A percentile compares a stretch with the other conserved stretches of the same genome.
phyloP scores from a whole-genome alignment of 148 eudicot genomes.

The Suaeda aralocaspica region DNA sequence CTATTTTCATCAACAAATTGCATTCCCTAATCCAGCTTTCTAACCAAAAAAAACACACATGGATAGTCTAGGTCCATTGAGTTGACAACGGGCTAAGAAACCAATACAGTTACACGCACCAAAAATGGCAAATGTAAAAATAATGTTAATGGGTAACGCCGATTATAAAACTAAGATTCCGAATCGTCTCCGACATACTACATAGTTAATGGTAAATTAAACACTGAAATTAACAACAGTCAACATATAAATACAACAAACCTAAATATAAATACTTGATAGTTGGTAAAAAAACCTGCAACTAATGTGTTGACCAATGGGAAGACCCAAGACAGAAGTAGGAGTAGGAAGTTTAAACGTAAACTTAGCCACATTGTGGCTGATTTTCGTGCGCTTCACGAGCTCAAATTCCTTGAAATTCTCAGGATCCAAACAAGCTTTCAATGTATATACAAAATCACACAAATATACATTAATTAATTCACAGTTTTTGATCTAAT shows the following conservation, averaged over 20 bases:
- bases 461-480: neutral
- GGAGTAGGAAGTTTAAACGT: slow-evolving; percentile 81
- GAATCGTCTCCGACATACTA: too few relatives aligned
- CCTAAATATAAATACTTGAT: too few relatives aligned
- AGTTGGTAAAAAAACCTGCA: slow-evolving; percentile 71
- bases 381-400: slow-evolving; percentile 61
- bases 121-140: too few relatives aligned
- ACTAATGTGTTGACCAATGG: slow-evolving; percentile 89
- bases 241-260: too few relatives aligned
- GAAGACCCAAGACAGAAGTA: slow-evolving; percentile 87
- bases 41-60: neutral
- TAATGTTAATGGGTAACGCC: too few relatives aligned
- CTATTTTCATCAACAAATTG: neutral
- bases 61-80: neutral
- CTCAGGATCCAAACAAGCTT: slow-evolving; percentile 77
- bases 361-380: slow-evolving; percentile 93
- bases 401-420: slow-evolving; percentile 85
- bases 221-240: neutral
- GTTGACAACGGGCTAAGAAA: too few relatives aligned
- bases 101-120: too few relatives aligned
- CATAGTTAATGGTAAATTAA: neutral
- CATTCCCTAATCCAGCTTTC: neutral
- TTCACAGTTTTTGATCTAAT: neutral
- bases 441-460: slow-evolving; percentile 6
- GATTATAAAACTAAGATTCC: too few relatives aligned